These are phyloP conservation scores for Parsonsia alboflavescens DNA, from an alignment of 257 asterid species.

Conservation along the genomic window DNA sequence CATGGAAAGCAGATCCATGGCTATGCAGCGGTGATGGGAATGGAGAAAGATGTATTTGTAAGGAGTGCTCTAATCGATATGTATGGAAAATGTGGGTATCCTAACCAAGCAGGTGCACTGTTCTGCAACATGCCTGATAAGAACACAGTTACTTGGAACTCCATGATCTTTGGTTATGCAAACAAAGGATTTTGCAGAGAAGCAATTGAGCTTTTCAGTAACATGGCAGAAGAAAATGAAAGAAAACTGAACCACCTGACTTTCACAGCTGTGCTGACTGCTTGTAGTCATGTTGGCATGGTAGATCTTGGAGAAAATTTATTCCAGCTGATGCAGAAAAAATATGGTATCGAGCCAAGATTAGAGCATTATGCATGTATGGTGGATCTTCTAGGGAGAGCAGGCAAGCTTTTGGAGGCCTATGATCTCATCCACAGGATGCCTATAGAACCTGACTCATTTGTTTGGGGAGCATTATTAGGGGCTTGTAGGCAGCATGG, in stretches of 20 bases:
- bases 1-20: slow-evolving; percentile 68
- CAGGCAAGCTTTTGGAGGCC: slow-evolving; percentile 55
- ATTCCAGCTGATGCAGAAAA: slow-evolving; percentile 49
- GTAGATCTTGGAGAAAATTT: slow-evolving; percentile 47
- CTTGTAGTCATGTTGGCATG: slow-evolving; percentile 59
- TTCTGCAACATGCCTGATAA: slow-evolving; percentile 37
- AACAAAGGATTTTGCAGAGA: slow-evolving; percentile 53
- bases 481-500: slow-evolving; percentile 66
- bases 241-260: slow-evolving; percentile 53
- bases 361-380: slow-evolving; percentile 72
- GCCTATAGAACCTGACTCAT: slow-evolving; percentile 49
- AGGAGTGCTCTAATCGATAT: slow-evolving; percentile 59
- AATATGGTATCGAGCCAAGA: slow-evolving; percentile 46
- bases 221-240: slow-evolving; percentile 42
- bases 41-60: slow-evolving; percentile 46
- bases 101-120: slow-evolving; percentile 39
- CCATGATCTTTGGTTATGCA: slow-evolving; percentile 74
- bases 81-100: slow-evolving; percentile 70
- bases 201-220: slow-evolving; percentile 48
- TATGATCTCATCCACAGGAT: slow-evolving; percentile 41
- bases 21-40: slow-evolving; percentile 41
- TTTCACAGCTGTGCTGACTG: slow-evolving; percentile 64
- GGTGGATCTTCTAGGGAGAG: slow-evolving; percentile 69
- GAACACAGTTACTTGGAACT: slow-evolving; percentile 60
- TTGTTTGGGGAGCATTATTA: slow-evolving; percentile 73